These are phyloP conservation scores for Karstenula rhodostoma DNA, from an alignment of 2,329 filamentous ascomycete species.

Conservation along the genomic window DNA sequence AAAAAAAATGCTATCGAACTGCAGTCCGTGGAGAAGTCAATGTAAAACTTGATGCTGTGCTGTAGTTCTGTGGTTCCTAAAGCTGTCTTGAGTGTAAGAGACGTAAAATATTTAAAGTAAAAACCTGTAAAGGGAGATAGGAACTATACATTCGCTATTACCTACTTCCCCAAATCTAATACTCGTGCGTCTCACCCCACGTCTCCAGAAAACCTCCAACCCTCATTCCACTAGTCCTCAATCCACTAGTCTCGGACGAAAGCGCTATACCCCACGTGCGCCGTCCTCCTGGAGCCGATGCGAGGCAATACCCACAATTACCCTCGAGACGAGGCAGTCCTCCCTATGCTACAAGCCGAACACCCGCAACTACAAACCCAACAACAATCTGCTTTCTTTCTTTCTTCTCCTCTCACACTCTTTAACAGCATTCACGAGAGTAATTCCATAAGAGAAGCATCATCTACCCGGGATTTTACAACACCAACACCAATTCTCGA, in stretches of 20 bases:
- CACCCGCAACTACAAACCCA: neutral
- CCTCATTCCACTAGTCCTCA: neutral
- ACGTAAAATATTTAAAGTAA: too few species aligned
- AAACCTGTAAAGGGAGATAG: too few species aligned
- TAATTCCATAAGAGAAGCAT: neutral
- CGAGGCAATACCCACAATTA: slow-evolving; percentile 4
- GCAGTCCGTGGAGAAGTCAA: too few species aligned
- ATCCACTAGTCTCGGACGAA: neutral
- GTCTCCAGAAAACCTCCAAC: neutral
- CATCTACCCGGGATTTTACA: too few species aligned
- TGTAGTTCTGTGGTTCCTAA: too few species aligned
- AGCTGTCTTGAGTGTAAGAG: too few species aligned
- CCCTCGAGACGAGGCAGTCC: slow-evolving; percentile 9
- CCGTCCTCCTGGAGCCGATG: neutral
- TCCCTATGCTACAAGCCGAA: neutral
- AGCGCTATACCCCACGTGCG: slow-evolving; percentile 3
- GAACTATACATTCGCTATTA: too few species aligned
- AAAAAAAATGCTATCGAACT: too few species aligned
- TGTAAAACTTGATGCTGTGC: too few species aligned
- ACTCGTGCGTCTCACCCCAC: neutral
- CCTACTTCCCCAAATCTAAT: too few species aligned
- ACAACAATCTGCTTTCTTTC: neutral
- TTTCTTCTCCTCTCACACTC: neutral
- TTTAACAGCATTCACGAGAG: neutral
- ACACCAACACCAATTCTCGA: too few species aligned